These are phyloP conservation scores for Parietaria judaica DNA, from an alignment of 306 rosid genomes.

Conservation along the genomic window DNA sequence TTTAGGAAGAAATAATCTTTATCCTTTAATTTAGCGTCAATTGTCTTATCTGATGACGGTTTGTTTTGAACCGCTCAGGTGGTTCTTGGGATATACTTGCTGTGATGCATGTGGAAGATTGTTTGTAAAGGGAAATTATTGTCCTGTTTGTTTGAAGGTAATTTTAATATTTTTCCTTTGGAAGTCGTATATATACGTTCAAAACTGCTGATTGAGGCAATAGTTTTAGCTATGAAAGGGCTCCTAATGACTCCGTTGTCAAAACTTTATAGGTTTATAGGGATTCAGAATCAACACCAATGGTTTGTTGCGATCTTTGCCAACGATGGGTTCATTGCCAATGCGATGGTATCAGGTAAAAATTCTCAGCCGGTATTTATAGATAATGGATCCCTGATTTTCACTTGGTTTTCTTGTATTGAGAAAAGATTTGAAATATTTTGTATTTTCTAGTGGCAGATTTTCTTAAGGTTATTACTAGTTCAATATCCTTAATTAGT, in stretches of 20 bases:
- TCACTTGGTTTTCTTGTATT: too few species aligned
- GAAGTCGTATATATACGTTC: neutral
- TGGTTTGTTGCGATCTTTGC: conserved; percentile 98
- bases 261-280: conserved; percentile 74
- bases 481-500: too few species aligned
- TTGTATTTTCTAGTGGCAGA: neutral
- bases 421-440: neutral
- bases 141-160: conserved; percentile 99
- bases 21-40: neutral
- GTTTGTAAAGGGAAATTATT: conserved; percentile 94
- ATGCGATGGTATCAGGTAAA: conserved; percentile 88
- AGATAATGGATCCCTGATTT: too few species aligned
- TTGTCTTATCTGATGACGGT: conserved; percentile 15
- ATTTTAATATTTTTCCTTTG: neutral
- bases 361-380: too few species aligned
- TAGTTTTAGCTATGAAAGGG: neutral
- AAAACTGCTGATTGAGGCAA: neutral
- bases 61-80: conserved; percentile 41
- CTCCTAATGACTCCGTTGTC: conserved; percentile 4
- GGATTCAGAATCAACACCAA: conserved; percentile 98
- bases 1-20: neutral
- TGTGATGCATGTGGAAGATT: conserved; percentile 99
- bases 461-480: too few species aligned
- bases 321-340: conserved; percentile 99
- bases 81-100: conserved; percentile 96